Base-by-base conservation (phyloP, 2,329 filamentous ascomycete genomes). In the Fusarium longipes region DNA sequence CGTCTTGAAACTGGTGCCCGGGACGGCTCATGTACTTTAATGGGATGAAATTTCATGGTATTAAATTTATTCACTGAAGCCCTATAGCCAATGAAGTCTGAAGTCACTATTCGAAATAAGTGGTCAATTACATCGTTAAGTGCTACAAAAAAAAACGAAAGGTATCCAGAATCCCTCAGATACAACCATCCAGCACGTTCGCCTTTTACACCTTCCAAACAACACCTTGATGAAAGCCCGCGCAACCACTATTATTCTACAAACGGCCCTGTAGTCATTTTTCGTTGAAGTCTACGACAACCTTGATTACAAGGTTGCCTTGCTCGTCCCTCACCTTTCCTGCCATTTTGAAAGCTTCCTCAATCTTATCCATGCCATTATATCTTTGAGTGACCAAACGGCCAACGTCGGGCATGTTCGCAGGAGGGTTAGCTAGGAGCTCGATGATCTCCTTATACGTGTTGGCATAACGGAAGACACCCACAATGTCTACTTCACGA, bases 401-500 rank as follows among this genome's bases (percentile, higher is more conserved):
- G 24, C 83, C 82, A 61, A 94, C 82, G 65, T 90, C 86, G 0
- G 90, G 91, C 65, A 91, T 82, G 14, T 82, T 76, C 5, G 79
- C 77, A 20, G 83, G 80, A 27, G 75, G 77, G 76, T 84, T 75
- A 74, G 85, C 74, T 24, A 87, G 75, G 49, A 87, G 77, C 58
- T 82, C 75, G 57, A 87, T 85, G 54, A 82, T 84, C 30, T 77
- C 75, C 10, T 85, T 83, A 75, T 94, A 95, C 1, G 90, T 91
- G 79, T 93, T 89, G n/a, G 88, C 89, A 70, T 92, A 92, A 57
- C 90, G 84, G 78, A 91, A 92, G 38, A 91, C 87, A 25, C 89
- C 89, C 20, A 90, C 77, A n/a, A 92, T 84, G 73, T 92, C 89
- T 54, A 92, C 86, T 75, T 93, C 90, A 50, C 89, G 85, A 7